Evolutionary conservation across 2,329 filamentous ascomycete species (phyloP), one percentile per base, ranked within the genome.

Genomic region (Cytospora schulzeri): DNA sequence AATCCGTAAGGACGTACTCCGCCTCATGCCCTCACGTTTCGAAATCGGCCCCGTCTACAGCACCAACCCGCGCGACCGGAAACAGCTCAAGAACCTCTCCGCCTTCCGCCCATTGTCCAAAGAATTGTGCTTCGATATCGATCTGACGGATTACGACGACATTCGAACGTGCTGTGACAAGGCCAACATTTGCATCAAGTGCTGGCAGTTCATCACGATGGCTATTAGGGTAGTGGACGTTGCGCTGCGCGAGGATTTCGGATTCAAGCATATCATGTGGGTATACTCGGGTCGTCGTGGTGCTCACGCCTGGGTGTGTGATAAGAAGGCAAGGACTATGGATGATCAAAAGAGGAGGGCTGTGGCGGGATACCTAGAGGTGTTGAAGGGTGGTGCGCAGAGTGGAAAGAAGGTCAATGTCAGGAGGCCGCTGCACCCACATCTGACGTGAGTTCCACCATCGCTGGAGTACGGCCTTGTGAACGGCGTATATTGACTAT

Each of bases 1-100:
- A 1, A 86, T 99, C 51, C 92, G 93, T 41, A 97, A 97, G 77
- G 93, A 97, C 71, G 92, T 97, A 62, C 82, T 99, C 5, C 88
- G 89, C 53, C 86, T 94, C 70, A 92, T 96, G 73, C 95, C 95
- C 3, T 91, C 91, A 1, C 92, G 95, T 77, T 98, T 99, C 80
- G 95, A 99, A 81, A 98, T 99, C 71, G 95, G 95, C 0, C 95
- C 95, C n/a, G 91, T 97, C 57, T 99, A 99, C 79, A 92, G 85
- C 60, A 91, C 93, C 55, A 97, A 98, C 75, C 95, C 95, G 0
- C 90, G 93, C 71, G 95, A 99, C 72, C 89, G 94, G 72, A 99
- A 98, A 79, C 89, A 89, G 0, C 78, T 98, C 38, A 88, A 90
- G 60, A 94, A 93, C 76, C 85, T 89, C 41, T 87, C 87, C 56